These are phyloP conservation scores for Pezizomycotina sp. DNA, from an alignment of 2,329 filamentous ascomycete genomes.

Conservation along the genomic window DNA sequence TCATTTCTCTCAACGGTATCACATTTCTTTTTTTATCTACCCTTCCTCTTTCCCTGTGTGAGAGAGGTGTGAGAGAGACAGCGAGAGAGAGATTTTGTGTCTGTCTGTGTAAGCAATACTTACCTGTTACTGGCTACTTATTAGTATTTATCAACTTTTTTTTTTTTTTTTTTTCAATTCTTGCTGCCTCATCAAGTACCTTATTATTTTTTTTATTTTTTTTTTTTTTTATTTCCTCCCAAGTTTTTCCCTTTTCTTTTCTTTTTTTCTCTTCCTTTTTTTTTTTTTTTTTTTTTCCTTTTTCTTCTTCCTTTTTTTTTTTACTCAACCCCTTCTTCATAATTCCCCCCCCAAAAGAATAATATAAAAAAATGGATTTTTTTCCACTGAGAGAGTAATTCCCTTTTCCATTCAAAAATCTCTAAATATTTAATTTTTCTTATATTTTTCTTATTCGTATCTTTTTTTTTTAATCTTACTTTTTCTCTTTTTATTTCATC, in stretches of 20 bases:
- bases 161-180: conserved; percentile 1
- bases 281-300: background rate
- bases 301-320: conserved; percentile 2
- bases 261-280: conserved; percentile 3
- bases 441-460: no score
- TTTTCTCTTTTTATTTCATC: no score
- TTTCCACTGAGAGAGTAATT: no score
- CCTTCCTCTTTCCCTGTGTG: conserved; percentile 11
- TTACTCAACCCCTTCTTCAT: no score
- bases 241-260: conserved; percentile 4
- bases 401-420: no score
- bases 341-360: no score
- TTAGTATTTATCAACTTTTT: background rate
- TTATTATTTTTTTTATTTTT: conserved; percentile 3
- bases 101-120: background rate
- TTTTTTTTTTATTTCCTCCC: conserved; percentile 2
- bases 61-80: conserved; percentile 16
- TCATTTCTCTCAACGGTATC: no score
- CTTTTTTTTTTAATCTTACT: no score
- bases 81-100: background rate
- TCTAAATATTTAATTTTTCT: no score
- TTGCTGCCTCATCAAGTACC: background rate
- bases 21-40: no score
- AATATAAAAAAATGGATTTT: no score
- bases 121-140: background rate